Base-by-base conservation (phyloP, 2,329 filamentous ascomycete species). In the Fusarium nelsonii region DNA sequence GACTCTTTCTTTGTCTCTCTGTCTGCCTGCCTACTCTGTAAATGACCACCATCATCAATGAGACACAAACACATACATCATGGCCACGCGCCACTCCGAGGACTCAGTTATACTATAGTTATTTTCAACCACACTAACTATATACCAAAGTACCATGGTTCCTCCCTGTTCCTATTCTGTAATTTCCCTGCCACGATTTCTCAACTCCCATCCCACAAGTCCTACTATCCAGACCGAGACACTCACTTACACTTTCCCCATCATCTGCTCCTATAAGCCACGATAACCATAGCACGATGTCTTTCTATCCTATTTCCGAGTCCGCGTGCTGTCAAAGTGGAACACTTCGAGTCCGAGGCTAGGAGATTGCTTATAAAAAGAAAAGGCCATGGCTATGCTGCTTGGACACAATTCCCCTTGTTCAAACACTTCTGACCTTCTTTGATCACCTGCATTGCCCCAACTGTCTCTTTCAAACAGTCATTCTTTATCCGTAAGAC, bases 361-460 rank as follows among this genome's bases (percentile, higher is more conserved):
- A 41, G 41, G 4, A 45, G 34, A 32, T 44, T 45, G 41, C 43
- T 63, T 58, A 67, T 67, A 58, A 67, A 65, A 51, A 23, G 23
- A n/a, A 40, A 30, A 48, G 23, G 33, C 41, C 15, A 45, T 43
- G 28, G 16, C 26, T 44, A 51, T 51, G 48, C 18, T 46, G 41
- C 30, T 23, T 48, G 16, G 37, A 9, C 39, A 59, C 36, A 64
- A 45, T 54, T 34, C 32, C 32, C 46, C 54, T 65, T 65, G 59
- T 70, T 55, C 46, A 44, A 57, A 55, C 48, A 58, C 61, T 36
- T 63, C 66, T 69, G 66, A 68, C 66, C 57, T 65, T 72, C 71
- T 74, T 74, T 74, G 73, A 74, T 74, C 73, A 74, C 69, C 73
- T 74, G 73, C 71, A 71, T 71, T 64, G 54, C 40, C 46, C 62